Percentiles rank a stretch among this genome's conserved stretches.
phyloP scores from a whole-genome alignment of 306 rosid species.

The Vigna angularis region DNA sequence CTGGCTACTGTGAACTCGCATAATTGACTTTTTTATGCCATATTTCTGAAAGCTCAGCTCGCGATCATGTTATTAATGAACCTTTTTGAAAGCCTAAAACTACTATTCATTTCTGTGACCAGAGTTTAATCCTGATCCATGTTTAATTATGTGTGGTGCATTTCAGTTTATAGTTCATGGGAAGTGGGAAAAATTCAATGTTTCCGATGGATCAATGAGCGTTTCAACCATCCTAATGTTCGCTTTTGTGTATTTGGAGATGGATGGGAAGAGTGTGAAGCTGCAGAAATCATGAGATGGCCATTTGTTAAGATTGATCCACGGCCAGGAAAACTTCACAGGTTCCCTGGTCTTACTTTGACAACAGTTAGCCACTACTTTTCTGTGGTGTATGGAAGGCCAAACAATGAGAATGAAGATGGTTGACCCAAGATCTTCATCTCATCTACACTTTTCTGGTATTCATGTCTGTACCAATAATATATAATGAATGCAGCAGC shows the following conservation, averaged over 20 bases:
- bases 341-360: constrained; percentile 93
- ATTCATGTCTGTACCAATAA: constrained; percentile 40
- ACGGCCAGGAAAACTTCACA: constrained; percentile 71
- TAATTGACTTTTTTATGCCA: not conserved
- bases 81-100: constrained; percentile 32
- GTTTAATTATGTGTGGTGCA: constrained; percentile 9
- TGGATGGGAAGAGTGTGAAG: constrained; percentile 96
- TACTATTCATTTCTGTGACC: not conserved
- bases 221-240: constrained; percentile 69
- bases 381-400: constrained; percentile 76
- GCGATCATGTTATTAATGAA: not conserved
- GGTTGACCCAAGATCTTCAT: constrained; percentile 47
- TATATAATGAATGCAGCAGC: constrained; percentile 25
- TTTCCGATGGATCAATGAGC: constrained; percentile 81
- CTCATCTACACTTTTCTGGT: constrained; percentile 38
- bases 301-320: constrained; percentile 83
- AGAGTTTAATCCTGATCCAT: constrained; percentile 8
- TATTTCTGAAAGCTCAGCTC: constrained; percentile 28
- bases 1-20: constrained; percentile 13
- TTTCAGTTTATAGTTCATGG: constrained; percentile 92
- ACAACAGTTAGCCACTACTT: constrained; percentile 70
- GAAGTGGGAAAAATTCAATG: constrained; percentile 85
- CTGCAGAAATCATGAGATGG: constrained; percentile 82
- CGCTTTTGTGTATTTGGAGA: constrained; percentile 89
- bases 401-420: constrained; percentile 55